Percentiles rank a stretch among this genome's conserved stretches.
These are phyloP conservation scores for Didymella sp. DNA, from an alignment of 2,329 filamentous ascomycete genomes.

Conservation along the genomic window DNA sequence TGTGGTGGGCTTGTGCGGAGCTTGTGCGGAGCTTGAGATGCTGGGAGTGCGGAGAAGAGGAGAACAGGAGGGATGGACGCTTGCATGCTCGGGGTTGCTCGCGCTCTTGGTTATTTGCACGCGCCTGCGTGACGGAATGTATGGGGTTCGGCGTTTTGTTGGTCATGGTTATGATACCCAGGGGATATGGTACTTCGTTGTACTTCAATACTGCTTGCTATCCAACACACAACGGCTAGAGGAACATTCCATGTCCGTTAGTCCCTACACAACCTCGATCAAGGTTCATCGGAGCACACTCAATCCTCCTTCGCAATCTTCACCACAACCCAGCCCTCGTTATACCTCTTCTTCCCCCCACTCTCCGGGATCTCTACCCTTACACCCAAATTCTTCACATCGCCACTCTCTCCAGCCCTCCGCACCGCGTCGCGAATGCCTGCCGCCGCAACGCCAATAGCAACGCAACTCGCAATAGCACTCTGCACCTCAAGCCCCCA, in stretches of 20 bases:
- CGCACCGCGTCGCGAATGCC: slow-evolving; percentile 30
- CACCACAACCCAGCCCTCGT: slow-evolving; percentile 57
- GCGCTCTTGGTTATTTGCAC: too few species aligned
- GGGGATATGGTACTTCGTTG: background rate
- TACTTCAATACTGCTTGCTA: too few species aligned
- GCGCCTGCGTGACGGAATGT: too few species aligned
- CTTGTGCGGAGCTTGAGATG: too few species aligned
- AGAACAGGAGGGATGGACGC: background rate
- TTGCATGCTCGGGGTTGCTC: too few species aligned
- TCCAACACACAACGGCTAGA: too few species aligned
- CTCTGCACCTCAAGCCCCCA: slow-evolving; percentile 50
- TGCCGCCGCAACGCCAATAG: slow-evolving; percentile 40
- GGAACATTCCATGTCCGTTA: too few species aligned
- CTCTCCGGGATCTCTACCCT: slow-evolving; percentile 48
- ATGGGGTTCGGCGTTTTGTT: background rate
- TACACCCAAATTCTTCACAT: slow-evolving; percentile 24
- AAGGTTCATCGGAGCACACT: background rate
- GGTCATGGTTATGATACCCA: slow-evolving; percentile 4
- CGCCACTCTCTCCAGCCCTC: background rate
- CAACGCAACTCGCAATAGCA: slow-evolving; percentile 42
- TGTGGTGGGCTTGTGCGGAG: background rate
- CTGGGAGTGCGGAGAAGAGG: too few species aligned
- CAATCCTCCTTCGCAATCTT: slow-evolving; percentile 40
- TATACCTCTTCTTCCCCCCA: slow-evolving; percentile 51
- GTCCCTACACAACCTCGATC: too few species aligned